Conservation (phyloP, 2,329 filamentous ascomycete species). For the Colletotrichum lindemuthianum region DNA sequence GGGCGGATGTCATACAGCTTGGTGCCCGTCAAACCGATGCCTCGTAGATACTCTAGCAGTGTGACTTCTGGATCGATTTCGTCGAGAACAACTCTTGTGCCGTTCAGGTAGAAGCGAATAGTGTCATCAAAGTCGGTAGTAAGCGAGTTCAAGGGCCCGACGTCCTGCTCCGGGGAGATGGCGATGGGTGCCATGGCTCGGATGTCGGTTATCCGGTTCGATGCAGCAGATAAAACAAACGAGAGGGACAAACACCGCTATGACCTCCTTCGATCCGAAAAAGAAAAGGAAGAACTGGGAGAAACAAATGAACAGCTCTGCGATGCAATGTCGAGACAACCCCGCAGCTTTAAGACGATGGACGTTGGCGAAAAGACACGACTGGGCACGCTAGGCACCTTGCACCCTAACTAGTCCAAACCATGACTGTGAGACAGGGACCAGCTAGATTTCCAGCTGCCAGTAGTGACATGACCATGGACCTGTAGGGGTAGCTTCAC, state of each 20-base stretch:
- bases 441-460: no score
- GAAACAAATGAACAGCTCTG: not conserved
- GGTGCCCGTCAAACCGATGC: constrained; percentile 92
- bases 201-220: not conserved
- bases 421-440: no score
- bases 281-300: not conserved
- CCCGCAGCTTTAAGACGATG: constrained; percentile 26
- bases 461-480: constrained; percentile 6
- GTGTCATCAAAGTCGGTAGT: constrained; percentile 87
- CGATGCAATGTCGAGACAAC: constrained; percentile 12
- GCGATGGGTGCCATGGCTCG: constrained; percentile 65
- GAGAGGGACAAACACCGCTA: not conserved
- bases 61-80: constrained; percentile 91
- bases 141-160: constrained; percentile 58
- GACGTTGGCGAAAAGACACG: constrained; percentile 14
- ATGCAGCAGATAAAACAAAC: not conserved
- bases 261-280: not conserved
- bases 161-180: constrained; percentile 58
- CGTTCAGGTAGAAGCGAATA: constrained; percentile 92
- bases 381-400: constrained; percentile 1
- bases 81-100: constrained; percentile 87
- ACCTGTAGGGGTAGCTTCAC: constrained; percentile 13
- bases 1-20: constrained; percentile 70
- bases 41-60: constrained; percentile 90
- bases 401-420: no score